Evolutionary conservation across 768 basidiomycete genomes (phyloP).

Genomic region (Boletus vinaceobasis): DNA sequence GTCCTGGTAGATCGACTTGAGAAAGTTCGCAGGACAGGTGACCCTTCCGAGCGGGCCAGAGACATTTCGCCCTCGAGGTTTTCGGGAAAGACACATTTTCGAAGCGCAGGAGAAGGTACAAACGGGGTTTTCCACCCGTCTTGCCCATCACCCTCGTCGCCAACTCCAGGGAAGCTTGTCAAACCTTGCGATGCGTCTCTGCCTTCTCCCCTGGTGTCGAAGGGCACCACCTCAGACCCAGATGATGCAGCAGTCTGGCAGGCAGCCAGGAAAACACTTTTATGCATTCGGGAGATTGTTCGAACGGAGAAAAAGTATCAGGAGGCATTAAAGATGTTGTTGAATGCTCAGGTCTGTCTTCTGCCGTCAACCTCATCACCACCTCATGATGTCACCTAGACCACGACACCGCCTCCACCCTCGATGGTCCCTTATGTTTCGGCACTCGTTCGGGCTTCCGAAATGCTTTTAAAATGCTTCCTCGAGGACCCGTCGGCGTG

Average conservation of each 20-base stretch:
- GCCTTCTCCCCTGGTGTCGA: neutral
- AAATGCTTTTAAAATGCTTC: slow-evolving; percentile 47
- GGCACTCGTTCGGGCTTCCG: slow-evolving; percentile 49
- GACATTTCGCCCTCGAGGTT: neutral
- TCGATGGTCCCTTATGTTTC: slow-evolving; percentile 51
- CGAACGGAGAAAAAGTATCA: slow-evolving; percentile 46
- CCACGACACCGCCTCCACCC: slow-evolving; percentile 44
- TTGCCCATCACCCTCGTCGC: neutral
- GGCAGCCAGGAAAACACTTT: slow-evolving; percentile 37
- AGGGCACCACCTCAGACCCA: slow-evolving; percentile 4
- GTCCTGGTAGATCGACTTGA: slow-evolving; percentile 48
- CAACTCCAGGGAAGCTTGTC: neutral
- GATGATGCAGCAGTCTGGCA: slow-evolving; percentile 34
- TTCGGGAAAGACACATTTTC: neutral
- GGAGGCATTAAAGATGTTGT: slow-evolving; percentile 35
- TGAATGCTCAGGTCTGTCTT: slow-evolving; percentile 34
- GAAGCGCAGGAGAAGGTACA: neutral
- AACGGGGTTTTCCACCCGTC: neutral
- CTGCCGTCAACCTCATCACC: neutral
- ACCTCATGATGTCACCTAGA: slow-evolving; percentile 20
- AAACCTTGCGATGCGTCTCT: neutral
- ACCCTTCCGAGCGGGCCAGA: neutral
- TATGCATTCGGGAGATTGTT: slow-evolving; percentile 48
- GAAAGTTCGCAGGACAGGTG: slow-evolving; percentile 33
- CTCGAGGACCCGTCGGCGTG: slow-evolving; percentile 61